A percentile compares a stretch with the other conserved stretches of the same genome.
These are phyloP conservation scores for Colletotrichum nymphaeae DNA, from an alignment of 2,329 filamentous ascomycete genomes.

Conservation along the genomic window DNA sequence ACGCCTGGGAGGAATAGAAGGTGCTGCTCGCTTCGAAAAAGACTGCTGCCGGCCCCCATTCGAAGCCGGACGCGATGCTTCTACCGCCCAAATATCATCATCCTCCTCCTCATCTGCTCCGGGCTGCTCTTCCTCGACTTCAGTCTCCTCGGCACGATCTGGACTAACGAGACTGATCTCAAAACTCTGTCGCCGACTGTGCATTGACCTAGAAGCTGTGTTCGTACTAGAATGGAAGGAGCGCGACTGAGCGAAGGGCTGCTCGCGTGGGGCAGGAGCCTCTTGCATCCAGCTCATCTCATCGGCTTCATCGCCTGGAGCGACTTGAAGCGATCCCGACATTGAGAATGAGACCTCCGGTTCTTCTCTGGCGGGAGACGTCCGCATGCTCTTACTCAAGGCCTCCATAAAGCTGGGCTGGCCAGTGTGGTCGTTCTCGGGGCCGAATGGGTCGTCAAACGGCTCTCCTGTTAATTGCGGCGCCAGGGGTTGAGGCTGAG, in stretches of 20 bases:
- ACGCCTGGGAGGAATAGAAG: constrained; percentile 35
- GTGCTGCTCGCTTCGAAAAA: constrained; percentile 43
- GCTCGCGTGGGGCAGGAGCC: constrained; percentile 31
- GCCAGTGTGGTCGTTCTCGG: constrained; percentile 40
- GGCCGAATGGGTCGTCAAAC: constrained; percentile 45
- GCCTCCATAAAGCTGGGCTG: constrained; percentile 48
- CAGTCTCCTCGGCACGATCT: constrained; percentile 23
- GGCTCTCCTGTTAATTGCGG: constrained; percentile 30
- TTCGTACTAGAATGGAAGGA: constrained; percentile 27
- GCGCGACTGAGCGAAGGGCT: constrained; percentile 16
- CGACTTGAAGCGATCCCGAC: constrained; percentile 24
- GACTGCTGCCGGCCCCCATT: constrained; percentile 41
- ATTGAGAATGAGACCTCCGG: constrained; percentile 7
- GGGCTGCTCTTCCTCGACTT: constrained; percentile 21
- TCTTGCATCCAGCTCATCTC: constrained; percentile 58
- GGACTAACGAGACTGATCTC: constrained; percentile 3
- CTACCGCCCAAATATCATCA: constrained; percentile 69
- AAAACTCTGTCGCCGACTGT: constrained; percentile 5
- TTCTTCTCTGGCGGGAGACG: not conserved
- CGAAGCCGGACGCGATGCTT: constrained; percentile 57
- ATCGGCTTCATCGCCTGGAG: constrained; percentile 43
- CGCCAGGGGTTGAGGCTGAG: constrained; percentile 13
- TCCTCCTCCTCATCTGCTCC: constrained; percentile 38
- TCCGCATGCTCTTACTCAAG: constrained; percentile 42
- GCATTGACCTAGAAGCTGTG: constrained; percentile 20